Evolutionary conservation across 2,329 filamentous ascomycete genomes (phyloP).

Genomic region (Tolypocladium inflatum): DNA sequence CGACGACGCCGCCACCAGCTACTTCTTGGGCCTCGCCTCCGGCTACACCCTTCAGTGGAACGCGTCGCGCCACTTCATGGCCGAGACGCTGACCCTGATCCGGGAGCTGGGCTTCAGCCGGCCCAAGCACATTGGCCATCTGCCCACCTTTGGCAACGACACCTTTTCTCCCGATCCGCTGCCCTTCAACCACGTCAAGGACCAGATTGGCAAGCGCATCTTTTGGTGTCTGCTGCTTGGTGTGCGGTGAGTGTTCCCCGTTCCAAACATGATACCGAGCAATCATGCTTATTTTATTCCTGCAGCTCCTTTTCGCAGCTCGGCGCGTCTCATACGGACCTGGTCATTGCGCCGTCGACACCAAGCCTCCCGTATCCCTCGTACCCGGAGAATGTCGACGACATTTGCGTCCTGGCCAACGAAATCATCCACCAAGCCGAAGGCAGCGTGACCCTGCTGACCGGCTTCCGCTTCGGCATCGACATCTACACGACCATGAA

Average conservation of each 20-base stretch:
- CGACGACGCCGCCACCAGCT: conserved; percentile 60
- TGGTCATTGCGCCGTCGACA: conserved; percentile 69
- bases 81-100: conserved; percentile 61
- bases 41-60: conserved; percentile 61
- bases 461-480: conserved; percentile 73
- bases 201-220: conserved; percentile 66
- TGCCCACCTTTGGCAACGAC: conserved; percentile 30
- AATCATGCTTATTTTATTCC: not conserved
- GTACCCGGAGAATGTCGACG: conserved; percentile 72
- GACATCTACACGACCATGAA: conserved; percentile 76
- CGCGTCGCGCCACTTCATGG: conserved; percentile 59
- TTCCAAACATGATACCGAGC: not conserved
- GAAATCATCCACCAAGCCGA: conserved; percentile 62
- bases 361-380: conserved; percentile 68
- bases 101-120: conserved; percentile 58
- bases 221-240: conserved; percentile 79
- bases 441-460: conserved; percentile 58
- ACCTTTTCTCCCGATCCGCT: conserved; percentile 27
- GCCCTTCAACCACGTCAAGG: conserved; percentile 58
- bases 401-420: conserved; percentile 65
- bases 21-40: conserved; percentile 59
- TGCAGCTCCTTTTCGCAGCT: conserved; percentile 66
- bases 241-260: conserved; percentile 38
- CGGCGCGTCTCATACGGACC: conserved; percentile 59
- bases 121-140: conserved; percentile 32